A percentile compares a stretch with the other conserved stretches of the same genome.
Conservation (phyloP, 441 rosid genomes). For the Theobroma grandiflorum region DNA sequence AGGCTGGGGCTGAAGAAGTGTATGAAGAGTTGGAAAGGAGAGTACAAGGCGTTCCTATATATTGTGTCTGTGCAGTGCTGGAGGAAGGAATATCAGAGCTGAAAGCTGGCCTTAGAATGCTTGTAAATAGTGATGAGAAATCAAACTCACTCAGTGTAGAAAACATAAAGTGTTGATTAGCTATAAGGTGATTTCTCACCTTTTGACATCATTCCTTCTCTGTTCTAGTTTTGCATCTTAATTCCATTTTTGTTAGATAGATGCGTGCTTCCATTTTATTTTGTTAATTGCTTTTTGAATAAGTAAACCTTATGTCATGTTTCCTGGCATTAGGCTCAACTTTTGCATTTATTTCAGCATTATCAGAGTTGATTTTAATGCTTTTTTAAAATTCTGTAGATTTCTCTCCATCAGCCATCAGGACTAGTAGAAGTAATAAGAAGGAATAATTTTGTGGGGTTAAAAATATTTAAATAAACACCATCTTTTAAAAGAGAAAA, state of each 20-base stretch:
- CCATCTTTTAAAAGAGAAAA: too few species aligned
- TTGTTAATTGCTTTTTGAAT: background rate
- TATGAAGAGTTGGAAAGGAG: constrained; percentile 66
- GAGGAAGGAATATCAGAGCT: constrained; percentile 84
- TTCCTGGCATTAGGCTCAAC: too few species aligned
- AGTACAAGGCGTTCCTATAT: constrained; percentile 64
- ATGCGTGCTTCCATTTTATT: background rate
- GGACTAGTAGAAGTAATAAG: too few species aligned
- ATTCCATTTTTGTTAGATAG: background rate
- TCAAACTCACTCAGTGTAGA: constrained; percentile 49
- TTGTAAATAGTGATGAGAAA: constrained; percentile 46
- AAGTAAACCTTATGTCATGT: too few species aligned
- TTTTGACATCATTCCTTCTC: background rate
- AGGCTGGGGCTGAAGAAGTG: constrained; percentile 68
- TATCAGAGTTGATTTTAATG: too few species aligned
- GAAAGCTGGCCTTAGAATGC: constrained; percentile 73
- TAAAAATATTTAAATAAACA: too few species aligned
- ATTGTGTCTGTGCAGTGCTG: constrained; percentile 77
- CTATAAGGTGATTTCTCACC: background rate
- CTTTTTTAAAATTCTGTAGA: too few species aligned
- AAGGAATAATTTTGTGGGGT: too few species aligned
- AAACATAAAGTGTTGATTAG: constrained; percentile 52
- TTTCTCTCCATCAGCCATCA: too few species aligned
- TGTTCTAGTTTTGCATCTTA: background rate
- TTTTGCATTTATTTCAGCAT: too few species aligned